These are phyloP conservation scores for Coniosporium tulheliwenetii DNA, from an alignment of 2,329 filamentous ascomycete species.

Conservation along the genomic window DNA sequence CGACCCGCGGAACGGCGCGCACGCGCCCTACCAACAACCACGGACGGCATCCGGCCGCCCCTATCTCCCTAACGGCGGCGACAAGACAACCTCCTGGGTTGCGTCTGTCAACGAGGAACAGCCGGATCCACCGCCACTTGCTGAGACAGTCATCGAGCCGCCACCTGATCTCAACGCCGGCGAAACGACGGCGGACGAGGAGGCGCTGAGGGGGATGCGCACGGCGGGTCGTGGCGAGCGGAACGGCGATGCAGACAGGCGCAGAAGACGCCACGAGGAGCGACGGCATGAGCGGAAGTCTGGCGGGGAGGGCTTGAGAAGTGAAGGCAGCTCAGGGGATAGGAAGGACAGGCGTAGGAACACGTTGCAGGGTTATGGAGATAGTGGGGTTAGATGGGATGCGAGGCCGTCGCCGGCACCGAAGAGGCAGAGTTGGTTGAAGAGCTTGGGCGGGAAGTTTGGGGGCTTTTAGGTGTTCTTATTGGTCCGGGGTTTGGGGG, in stretches of 20 bases:
- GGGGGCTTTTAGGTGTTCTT: conserved; percentile 6
- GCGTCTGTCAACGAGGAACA: conserved; percentile 28
- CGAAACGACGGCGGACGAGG: conserved; percentile 13
- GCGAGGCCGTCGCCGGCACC: conserved; percentile 17
- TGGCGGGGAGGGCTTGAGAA: conserved; percentile 11
- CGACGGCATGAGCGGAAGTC: conserved; percentile 6
- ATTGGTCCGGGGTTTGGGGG: not conserved
- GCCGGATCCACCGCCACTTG: conserved; percentile 27
- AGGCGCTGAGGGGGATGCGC: conserved; percentile 4
- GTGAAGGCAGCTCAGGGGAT: conserved; percentile 13
- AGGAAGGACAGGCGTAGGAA: conserved; percentile 16
- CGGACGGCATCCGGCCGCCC: conserved; percentile 10
- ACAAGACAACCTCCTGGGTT: conserved; percentile 36
- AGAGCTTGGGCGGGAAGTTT: conserved; percentile 30
- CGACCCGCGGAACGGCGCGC: conserved; percentile 25
- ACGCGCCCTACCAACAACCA: conserved; percentile 5
- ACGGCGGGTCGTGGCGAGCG: conserved; percentile 1
- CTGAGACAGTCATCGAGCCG: conserved; percentile 30
- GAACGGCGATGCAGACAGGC: conserved; percentile 1
- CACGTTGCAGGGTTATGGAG: conserved; percentile 13
- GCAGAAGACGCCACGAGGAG: conserved; percentile 11
- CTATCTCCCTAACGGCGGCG: conserved; percentile 20
- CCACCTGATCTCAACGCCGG: conserved; percentile 10
- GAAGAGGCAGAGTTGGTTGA: conserved; percentile 15
- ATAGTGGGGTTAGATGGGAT: conserved; percentile 21